Conservation (phyloP, 1,139 yeast genomes). For the Scheffersomyces cryptocercus region DNA sequence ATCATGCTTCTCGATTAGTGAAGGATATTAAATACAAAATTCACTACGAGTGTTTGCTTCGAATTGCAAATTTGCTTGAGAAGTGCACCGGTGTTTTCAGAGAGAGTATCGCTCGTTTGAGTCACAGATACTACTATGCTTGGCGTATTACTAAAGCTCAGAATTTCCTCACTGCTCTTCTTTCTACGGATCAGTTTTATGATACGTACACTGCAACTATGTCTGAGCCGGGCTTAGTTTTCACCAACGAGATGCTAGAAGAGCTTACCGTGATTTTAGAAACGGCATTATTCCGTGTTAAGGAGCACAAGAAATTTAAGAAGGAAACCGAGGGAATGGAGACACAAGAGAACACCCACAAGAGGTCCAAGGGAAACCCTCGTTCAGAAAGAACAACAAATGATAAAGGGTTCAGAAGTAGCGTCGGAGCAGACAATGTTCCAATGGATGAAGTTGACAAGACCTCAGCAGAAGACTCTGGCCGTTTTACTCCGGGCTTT, state of each 20-base stretch:
- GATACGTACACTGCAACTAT: conserved; percentile 1
- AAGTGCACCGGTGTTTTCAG: conserved; percentile 7
- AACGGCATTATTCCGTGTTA: conserved; percentile 5
- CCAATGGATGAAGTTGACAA: neutral
- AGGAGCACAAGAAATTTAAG: conserved; percentile 1
- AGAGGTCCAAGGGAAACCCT: no score
- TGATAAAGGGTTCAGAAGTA: neutral
- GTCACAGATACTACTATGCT: conserved; percentile 49
- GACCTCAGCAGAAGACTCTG: neutral
- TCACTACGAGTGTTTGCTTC: conserved; percentile 6
- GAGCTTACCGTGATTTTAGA: conserved; percentile 11
- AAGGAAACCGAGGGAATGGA: neutral
- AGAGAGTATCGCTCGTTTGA: conserved; percentile 13
- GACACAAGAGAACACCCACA: no score
- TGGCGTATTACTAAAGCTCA: conserved; percentile 54
- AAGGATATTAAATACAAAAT: conserved; percentile 6
- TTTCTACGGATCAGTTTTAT: conserved; percentile 9
- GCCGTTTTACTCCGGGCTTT: neutral
- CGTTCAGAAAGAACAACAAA: neutral
- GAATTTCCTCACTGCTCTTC: conserved; percentile 8
- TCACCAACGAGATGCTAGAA: conserved; percentile 7
- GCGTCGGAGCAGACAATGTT: neutral
- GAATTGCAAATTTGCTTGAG: conserved; percentile 4
- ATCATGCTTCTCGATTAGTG: conserved; percentile 7
- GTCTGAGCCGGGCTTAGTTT: conserved; percentile 1